phyloP scores from a whole-genome alignment of 257 asterid genomes.

The Thymus quinquecostatus region DNA sequence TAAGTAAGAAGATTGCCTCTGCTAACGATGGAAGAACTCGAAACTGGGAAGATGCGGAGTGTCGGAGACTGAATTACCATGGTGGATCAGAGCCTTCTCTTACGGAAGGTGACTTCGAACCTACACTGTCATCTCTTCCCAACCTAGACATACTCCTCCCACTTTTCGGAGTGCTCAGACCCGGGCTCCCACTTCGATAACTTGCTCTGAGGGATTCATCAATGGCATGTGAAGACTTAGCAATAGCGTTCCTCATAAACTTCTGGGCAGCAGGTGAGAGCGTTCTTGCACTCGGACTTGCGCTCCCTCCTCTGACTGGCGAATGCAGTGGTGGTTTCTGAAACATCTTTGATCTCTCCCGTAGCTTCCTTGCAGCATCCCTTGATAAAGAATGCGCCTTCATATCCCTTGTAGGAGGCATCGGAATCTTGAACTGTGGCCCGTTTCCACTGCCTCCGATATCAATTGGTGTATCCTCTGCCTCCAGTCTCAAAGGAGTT shows the following conservation, averaged over 20 bases:
- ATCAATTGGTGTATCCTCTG: slow-evolving; percentile 90
- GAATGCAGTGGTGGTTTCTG: slow-evolving; percentile 94
- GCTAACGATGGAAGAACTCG: slow-evolving; percentile 22
- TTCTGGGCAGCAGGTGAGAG: slow-evolving; percentile 93
- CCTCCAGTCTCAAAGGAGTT: slow-evolving; percentile 85
- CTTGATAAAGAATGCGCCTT: slow-evolving; percentile 91
- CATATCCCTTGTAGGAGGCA: slow-evolving; percentile 87
- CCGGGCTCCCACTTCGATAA: slow-evolving; percentile 89
- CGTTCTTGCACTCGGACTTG: slow-evolving; percentile 63
- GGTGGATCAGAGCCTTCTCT: slow-evolving; percentile 71
- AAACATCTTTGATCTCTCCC: slow-evolving; percentile 90
- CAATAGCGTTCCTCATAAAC: slow-evolving; percentile 85
- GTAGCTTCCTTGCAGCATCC: slow-evolving; percentile 82
- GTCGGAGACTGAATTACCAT: slow-evolving; percentile 52
- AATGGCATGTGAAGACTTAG: slow-evolving; percentile 76
- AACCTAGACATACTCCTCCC: slow-evolving; percentile 92
- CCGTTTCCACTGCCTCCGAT: slow-evolving; percentile 89
- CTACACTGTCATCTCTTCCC: slow-evolving; percentile 62
- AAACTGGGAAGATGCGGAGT: slow-evolving; percentile 8
- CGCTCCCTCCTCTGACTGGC: slow-evolving; percentile 90
- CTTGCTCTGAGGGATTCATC: slow-evolving; percentile 95
- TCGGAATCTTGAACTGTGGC: slow-evolving; percentile 81
- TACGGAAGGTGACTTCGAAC: slow-evolving; percentile 75
- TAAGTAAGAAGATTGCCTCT: slow-evolving; percentile 28
- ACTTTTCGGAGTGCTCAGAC: slow-evolving; percentile 70